Conservation (phyloP, 2,329 filamentous ascomycete species). For the Talaromyces sp. region DNA sequence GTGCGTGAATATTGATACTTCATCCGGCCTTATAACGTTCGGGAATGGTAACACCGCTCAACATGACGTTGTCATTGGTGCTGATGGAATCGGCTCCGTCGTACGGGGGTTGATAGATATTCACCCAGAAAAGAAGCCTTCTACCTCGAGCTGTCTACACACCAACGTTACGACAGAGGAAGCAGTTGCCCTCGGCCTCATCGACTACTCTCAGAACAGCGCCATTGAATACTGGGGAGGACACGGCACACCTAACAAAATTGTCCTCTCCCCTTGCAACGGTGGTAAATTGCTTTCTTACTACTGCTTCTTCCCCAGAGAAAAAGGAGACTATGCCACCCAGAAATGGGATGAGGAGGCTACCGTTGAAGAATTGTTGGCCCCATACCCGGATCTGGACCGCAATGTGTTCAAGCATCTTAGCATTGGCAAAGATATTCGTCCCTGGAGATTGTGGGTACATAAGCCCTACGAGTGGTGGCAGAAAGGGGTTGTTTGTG, state of each 20-base stretch:
- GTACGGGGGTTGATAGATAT: constrained; percentile 65
- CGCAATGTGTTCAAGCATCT: constrained; percentile 58
- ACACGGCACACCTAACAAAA: constrained; percentile 64
- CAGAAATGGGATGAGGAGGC: constrained; percentile 60
- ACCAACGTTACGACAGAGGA: constrained; percentile 63
- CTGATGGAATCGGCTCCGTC: constrained; percentile 67
- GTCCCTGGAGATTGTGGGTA: constrained; percentile 61
- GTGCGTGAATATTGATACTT: constrained; percentile 51
- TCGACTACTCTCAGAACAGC: constrained; percentile 60
- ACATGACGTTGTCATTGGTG: constrained; percentile 63
- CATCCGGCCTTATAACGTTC: constrained; percentile 53
- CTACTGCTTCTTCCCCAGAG: constrained; percentile 67
- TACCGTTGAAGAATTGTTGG: constrained; percentile 59
- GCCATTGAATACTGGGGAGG: constrained; percentile 72
- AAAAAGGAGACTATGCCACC: constrained; percentile 59
- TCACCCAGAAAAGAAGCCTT: constrained; percentile 57
- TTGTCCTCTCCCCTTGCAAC: constrained; percentile 68
- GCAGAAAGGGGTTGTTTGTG: constrained; percentile 52
- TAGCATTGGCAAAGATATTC: constrained; percentile 60
- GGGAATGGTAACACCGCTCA: constrained; percentile 50
- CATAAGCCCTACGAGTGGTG: constrained; percentile 59
- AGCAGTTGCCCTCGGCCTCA: constrained; percentile 59
- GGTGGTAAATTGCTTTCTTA: constrained; percentile 64
- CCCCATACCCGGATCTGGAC: constrained; percentile 61
- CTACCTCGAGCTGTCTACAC: constrained; percentile 63